These are phyloP conservation scores for Capronia americana DNA, from an alignment of 2,329 filamentous ascomycete species.

Conservation along the genomic window DNA sequence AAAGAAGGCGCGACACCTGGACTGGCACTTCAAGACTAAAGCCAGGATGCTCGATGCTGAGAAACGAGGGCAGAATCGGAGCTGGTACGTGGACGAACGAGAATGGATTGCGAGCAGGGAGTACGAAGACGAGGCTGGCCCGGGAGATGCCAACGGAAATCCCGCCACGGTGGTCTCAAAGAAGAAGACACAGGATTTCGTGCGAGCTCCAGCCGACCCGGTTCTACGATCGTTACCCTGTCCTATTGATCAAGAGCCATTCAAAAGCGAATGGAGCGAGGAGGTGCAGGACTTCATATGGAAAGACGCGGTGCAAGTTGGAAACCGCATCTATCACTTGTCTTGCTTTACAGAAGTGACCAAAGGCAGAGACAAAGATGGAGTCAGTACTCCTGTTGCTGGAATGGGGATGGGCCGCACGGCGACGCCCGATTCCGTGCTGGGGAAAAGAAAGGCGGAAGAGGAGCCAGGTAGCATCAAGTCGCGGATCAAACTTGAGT, in stretches of 20 bases:
- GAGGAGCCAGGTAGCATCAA: conserved; percentile 32
- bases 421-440: conserved; percentile 67
- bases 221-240: conserved; percentile 78
- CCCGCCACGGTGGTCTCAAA: conserved; percentile 47
- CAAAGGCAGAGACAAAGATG: conserved; percentile 59
- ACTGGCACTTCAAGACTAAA: conserved; percentile 97
- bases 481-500: conserved; percentile 43
- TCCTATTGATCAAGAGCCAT: conserved; percentile 94
- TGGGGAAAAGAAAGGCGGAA: conserved; percentile 79
- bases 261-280: conserved; percentile 89
- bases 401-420: conserved; percentile 45
- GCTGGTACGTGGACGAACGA: conserved; percentile 91
- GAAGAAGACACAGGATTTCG: conserved; percentile 71
- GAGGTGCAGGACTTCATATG: conserved; percentile 97
- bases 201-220: conserved; percentile 81
- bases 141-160: conserved; percentile 50
- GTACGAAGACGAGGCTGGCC: conserved; percentile 68
- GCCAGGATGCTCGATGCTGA: conserved; percentile 85
- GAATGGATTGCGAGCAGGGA: conserved; percentile 92
- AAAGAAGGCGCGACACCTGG: conserved; percentile 89
- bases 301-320: conserved; percentile 83
- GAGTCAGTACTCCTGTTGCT: conserved; percentile 48
- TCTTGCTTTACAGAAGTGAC: conserved; percentile 86
- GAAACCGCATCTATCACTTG: conserved; percentile 82
- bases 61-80: conserved; percentile 85